Evolutionary conservation across 768 basidiomycete species (phyloP), one percentile per base, ranked within the genome.

Genomic region (Auriscalpium orientale): DNA sequence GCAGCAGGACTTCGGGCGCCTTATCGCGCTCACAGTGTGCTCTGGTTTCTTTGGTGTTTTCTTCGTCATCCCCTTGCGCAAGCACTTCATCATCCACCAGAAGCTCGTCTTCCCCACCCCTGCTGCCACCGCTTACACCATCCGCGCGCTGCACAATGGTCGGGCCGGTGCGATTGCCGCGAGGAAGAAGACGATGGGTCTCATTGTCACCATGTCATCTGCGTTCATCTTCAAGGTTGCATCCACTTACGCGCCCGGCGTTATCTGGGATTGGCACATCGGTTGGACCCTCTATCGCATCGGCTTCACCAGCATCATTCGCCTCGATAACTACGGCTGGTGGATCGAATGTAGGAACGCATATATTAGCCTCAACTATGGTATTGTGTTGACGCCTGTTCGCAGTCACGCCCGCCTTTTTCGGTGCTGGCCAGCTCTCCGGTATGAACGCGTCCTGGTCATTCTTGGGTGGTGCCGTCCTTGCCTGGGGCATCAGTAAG

Each of bases 101-200:
- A 83, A 82, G 65, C 67, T 83, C 15, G 79, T 79, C 15, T 84
- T 85, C 72, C 83, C 82, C 0, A 83, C 83, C 1, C 81, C 80
- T 33, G 79, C 85, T 56, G 85, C 84, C 15, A 82, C 83, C 37
- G 84, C 83, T 10, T 83, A 77, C 60, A 83, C 81, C 28, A 84
- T 85, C 60, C 81, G 77, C 37, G 81, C 82, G 9, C 68, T 83
- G 34, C 85, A 85, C 58, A 74, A 75, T 37, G 77, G 77, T 15
- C 72, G 68, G 53, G 68, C 71, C 21, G 82, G 80, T 38, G 79
- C 79, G 12, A 65, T 68, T 28, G 74, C 72, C 8, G 82, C 83
- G 20, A 74, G 69, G 63, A 80, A 81, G 67, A 85, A 84, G 71
- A 75, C 81, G 1, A 68, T 79, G 44, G 75, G 72, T 9, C 71